Evolutionary conservation across 805 yeast species (phyloP).

Genomic region (Starmerella kuoi): DNA sequence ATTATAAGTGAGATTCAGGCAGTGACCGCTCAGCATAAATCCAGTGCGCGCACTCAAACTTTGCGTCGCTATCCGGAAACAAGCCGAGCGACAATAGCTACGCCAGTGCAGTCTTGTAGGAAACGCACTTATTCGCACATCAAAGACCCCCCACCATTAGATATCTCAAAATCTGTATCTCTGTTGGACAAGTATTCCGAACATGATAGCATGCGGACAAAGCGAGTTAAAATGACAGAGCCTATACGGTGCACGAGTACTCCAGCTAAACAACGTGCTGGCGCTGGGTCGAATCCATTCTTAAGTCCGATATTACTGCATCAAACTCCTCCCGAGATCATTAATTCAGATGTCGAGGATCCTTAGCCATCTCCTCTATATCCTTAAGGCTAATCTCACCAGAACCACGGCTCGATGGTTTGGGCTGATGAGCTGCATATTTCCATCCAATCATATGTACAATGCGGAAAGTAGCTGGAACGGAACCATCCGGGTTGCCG

Average conservation of each 20-base stretch:
- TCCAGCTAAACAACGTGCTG: too few relatives aligned
- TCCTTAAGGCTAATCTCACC: slow-evolving; percentile 61
- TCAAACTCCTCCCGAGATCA: too few relatives aligned
- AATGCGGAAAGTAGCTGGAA: slow-evolving; percentile 74
- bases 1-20: not conserved
- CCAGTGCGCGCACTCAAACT: not conserved
- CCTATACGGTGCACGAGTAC: too few relatives aligned
- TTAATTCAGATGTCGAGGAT: too few relatives aligned
- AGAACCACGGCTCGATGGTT: slow-evolving; percentile 61
- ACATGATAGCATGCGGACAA: not conserved
- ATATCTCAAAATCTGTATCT: not conserved
- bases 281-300: too few relatives aligned
- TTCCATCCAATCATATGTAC: slow-evolving; percentile 87
- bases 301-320: too few relatives aligned
- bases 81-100: not conserved
- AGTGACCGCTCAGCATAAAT: not conserved
- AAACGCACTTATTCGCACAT: not conserved
- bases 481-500: slow-evolving; percentile 45
- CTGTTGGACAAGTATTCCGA: not conserved
- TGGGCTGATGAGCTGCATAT: slow-evolving; percentile 53
- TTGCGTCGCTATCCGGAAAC: not conserved
- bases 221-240: not conserved
- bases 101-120: not conserved
- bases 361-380: too few relatives aligned
- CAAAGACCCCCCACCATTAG: not conserved